Percentiles rank a stretch among this genome's conserved stretches.
Evolutionary conservation across 2,329 filamentous ascomycete species (phyloP).

Genomic region (Alternaria sp.): DNA sequence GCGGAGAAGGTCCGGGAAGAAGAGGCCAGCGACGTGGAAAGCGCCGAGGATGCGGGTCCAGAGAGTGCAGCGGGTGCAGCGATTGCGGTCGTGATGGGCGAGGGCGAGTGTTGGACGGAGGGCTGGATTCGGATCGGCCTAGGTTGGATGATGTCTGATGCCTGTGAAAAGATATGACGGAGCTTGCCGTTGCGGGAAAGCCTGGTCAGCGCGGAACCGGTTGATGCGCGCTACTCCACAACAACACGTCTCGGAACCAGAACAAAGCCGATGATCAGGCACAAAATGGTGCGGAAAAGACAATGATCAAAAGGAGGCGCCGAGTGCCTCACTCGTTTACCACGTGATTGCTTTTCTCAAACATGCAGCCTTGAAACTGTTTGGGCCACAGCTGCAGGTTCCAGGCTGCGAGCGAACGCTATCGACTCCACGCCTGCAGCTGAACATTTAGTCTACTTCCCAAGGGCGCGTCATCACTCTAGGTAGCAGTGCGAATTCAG

Average conservation of each 20-base stretch:
- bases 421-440: background rate
- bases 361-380: constrained; percentile 19
- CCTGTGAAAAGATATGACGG: constrained; percentile 46
- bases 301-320: background rate
- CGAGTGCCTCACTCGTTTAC: background rate
- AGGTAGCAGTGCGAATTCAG: background rate
- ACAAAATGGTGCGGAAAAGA: background rate
- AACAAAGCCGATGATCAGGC: background rate
- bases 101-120: constrained; percentile 21
- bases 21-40: constrained; percentile 16
- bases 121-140: constrained; percentile 26
- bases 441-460: background rate
- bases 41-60: constrained; percentile 21
- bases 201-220: constrained; percentile 20
- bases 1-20: constrained; percentile 29
- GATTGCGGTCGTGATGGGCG: constrained; percentile 38
- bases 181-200: constrained; percentile 30
- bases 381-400: background rate
- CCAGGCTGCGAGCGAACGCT: constrained; percentile 4
- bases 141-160: constrained; percentile 38
- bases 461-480: background rate
- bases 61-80: constrained; percentile 29
- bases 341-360: constrained; percentile 12
- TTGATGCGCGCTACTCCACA: constrained; percentile 21
- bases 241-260: constrained; percentile 8